Conservation (phyloP, 202 grass and related monocot genomes). For the Carex arenaria region DNA sequence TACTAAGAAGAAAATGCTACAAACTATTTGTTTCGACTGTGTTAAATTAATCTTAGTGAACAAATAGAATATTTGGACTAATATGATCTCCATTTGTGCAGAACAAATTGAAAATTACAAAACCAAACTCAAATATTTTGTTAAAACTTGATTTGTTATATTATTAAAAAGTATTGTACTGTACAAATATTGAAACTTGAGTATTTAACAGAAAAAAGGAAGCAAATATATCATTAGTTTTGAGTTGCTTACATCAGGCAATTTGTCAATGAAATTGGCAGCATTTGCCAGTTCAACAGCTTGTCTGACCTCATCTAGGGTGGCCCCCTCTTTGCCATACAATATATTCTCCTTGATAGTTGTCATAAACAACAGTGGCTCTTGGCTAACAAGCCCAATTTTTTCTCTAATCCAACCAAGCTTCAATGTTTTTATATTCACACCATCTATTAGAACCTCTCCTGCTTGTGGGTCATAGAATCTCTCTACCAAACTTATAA, state of each 20-base stretch:
- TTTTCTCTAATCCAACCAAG: constrained; percentile 66
- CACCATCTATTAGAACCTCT: constrained; percentile 70
- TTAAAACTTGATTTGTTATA: neutral
- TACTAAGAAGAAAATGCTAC: neutral
- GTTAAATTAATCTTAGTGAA: too few relatives aligned
- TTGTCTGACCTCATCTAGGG: constrained; percentile 66
- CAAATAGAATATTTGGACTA: neutral
- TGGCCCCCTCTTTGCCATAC: constrained; percentile 76
- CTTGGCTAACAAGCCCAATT: constrained; percentile 84
- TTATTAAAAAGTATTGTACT: neutral
- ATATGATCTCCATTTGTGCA: too few relatives aligned
- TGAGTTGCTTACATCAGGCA: constrained; percentile 56
- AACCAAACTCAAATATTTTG: neutral
- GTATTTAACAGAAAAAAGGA: neutral
- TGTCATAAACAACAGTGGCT: constrained; percentile 77
- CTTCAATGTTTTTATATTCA: constrained; percentile 62
- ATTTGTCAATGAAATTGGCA: constrained; percentile 82
- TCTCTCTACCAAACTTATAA: constrained; percentile 80
- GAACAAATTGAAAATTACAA: neutral
- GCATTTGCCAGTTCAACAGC: constrained; percentile 75
- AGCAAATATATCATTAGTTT: neutral
- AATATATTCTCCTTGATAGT: constrained; percentile 85
- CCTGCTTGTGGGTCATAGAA: constrained; percentile 84
- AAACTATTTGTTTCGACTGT: neutral
- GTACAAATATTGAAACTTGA: neutral